Evolutionary conservation across 768 basidiomycete genomes (phyloP), one percentile per base, ranked within the genome.

Genomic region (Lactarius indigo): DNA sequence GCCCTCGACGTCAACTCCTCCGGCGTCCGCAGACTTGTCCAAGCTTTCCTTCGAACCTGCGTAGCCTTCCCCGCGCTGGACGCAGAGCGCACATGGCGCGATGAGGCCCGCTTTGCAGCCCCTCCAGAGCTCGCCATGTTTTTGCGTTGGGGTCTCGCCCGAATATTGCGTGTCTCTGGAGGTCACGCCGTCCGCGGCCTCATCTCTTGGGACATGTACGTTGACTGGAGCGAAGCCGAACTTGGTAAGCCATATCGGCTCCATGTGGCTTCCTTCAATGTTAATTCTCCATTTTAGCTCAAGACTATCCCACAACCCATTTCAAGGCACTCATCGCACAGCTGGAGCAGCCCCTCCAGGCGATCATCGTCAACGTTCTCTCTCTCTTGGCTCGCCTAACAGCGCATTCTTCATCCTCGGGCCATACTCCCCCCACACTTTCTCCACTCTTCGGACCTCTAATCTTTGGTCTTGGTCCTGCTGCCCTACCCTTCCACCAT

Each of bases 41-140:
- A 85, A n/a, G 79, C 88, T 8, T 98, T 96, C 78, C 77, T 97
- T n/a, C 79, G 82, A 50, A 87, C 86, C 6, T 89, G 88, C 72
- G 71, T 69, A 2, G 26, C 68, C 54, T 72, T 69, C 68, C 68
- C 71, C 35, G 64, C 71, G 23, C 47, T 65, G 20, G 79, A 79
- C 15, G 84, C 82, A 9, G 87, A 89, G 57, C 72, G 72, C 30
- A 80, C 81, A 60, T 92, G 89, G 87, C 81, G 84, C 52, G 89
- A 94, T 70, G 95, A 98, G 74, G 88, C 94, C 1, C 79, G 80
- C 39, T 92, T 96, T 73, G 91, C 94, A 0, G 88, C 87, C 5
- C 89, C 92, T 13, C 89, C 96, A 68, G 92, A 97, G 73, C 80
- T 98, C 17, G 94, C 90, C 5, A 95, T 96, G 89, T 86, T 90